Evolutionary conservation across 306 rosid genomes (phyloP).

Genomic region (Rubus parviflorus): DNA sequence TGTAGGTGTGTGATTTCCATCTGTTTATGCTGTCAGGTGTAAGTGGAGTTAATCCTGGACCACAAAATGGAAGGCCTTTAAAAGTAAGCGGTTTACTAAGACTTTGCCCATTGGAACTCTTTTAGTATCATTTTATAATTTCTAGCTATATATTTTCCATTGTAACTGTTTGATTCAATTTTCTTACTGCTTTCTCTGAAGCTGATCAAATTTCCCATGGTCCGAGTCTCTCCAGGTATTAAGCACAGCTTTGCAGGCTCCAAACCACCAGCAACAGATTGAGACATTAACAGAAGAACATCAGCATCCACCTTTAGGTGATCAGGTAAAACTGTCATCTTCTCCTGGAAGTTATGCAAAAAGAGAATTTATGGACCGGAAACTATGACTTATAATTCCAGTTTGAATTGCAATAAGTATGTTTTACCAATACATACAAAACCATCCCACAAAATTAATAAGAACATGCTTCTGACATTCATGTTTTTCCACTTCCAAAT

Average conservation of each 20-base stretch:
- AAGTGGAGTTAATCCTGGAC: constrained; percentile 24
- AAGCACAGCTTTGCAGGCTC: constrained; percentile 39
- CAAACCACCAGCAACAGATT: constrained; percentile 25
- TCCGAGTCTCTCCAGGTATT: constrained; percentile 25
- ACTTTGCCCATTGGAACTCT: constrained; percentile 15
- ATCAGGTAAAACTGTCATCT: constrained; percentile 32
- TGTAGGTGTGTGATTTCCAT: constrained; percentile 3
- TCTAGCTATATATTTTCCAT: neutral
- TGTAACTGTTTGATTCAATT: constrained; percentile 15
- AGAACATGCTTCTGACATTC: neutral
- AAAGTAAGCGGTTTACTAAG: constrained; percentile 37
- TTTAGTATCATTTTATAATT: constrained; percentile 10
- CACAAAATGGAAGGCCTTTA: constrained; percentile 32
- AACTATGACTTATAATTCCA: constrained; percentile 11
- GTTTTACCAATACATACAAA: neutral
- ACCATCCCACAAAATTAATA: neutral
- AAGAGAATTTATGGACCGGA: neutral
- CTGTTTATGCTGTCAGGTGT: constrained; percentile 37
- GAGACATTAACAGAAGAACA: constrained; percentile 31
- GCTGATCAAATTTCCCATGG: constrained; percentile 8
- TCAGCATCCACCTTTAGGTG: constrained; percentile 30
- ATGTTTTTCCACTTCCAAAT: neutral
- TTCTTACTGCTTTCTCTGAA: constrained; percentile 20
- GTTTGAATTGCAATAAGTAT: constrained; percentile 1
- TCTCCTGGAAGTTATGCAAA: neutral